Evolutionary conservation across 345 rosid genomes (phyloP).

Genomic region (Lumnitzera racemosa): DNA sequence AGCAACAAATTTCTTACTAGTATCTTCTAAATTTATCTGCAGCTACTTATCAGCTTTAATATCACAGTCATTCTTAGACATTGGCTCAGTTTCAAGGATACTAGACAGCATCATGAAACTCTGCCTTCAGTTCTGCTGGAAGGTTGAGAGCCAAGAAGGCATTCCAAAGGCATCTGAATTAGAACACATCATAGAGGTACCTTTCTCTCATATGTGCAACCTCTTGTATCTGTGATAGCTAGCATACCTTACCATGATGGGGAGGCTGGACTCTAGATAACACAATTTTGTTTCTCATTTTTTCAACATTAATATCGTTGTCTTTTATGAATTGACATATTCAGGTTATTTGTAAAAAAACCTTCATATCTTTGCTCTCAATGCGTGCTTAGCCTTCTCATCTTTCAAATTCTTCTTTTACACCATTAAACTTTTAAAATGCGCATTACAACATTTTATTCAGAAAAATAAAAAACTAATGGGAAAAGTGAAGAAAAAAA

Average conservation of each 20-base stretch:
- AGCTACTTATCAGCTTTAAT: conserved; percentile 94
- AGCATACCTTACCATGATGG: neutral
- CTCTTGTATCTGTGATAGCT: neutral
- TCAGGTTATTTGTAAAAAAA: too few relatives aligned
- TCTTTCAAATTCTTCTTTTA: too few relatives aligned
- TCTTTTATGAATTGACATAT: too few relatives aligned
- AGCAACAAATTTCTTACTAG: conserved; percentile 8
- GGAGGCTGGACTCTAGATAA: too few relatives aligned
- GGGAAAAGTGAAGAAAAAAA: too few relatives aligned
- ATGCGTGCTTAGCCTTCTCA: too few relatives aligned
- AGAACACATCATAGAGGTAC: conserved; percentile 80
- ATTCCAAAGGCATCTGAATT: conserved; percentile 65
- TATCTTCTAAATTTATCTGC: conserved; percentile 14
- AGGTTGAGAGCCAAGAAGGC: conserved; percentile 84
- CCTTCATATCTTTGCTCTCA: too few relatives aligned
- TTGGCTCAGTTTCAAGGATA: conserved; percentile 93
- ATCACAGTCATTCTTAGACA: conserved; percentile 94
- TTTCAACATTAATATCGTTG: too few relatives aligned
- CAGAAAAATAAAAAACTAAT: too few relatives aligned
- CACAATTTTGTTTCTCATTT: too few relatives aligned
- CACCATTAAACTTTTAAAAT: too few relatives aligned
- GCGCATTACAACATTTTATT: too few relatives aligned
- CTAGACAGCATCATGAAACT: conserved; percentile 93
- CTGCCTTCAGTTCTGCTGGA: conserved; percentile 97
- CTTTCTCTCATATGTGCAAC: neutral